phyloP scores from a whole-genome alignment of 2,329 filamentous ascomycete species.

The Fusarium cicatricum region DNA sequence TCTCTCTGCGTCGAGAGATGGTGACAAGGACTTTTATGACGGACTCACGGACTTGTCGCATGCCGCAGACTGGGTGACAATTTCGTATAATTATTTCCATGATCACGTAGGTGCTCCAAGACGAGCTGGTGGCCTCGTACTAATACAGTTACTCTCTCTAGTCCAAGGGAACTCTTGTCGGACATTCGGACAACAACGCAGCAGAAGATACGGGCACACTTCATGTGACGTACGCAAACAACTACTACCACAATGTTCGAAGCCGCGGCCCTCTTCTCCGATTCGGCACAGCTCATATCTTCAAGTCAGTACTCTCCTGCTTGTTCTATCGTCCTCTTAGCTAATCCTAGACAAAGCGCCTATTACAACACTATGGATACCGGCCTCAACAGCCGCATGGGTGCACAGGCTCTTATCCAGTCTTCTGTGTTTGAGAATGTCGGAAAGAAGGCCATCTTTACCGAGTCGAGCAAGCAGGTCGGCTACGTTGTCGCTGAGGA shows the following conservation, averaged over 20 bases:
- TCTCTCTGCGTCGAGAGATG: slow-evolving; percentile 48
- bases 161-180: slow-evolving; percentile 66
- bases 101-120: slow-evolving; percentile 45
- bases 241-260: slow-evolving; percentile 68
- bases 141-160: background rate
- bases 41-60: slow-evolving; percentile 56
- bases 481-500: slow-evolving; percentile 30
- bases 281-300: slow-evolving; percentile 67
- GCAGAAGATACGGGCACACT: slow-evolving; percentile 66
- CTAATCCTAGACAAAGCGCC: slow-evolving; percentile 13
- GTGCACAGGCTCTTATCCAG: slow-evolving; percentile 35
- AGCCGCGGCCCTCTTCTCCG: slow-evolving; percentile 66
- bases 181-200: slow-evolving; percentile 66
- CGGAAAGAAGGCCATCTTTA: slow-evolving; percentile 39
- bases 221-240: slow-evolving; percentile 67
- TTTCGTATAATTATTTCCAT: slow-evolving; percentile 54
- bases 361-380: slow-evolving; percentile 40
- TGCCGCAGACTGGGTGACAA: slow-evolving; percentile 53
- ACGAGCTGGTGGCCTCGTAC: background rate
- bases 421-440: slow-evolving; percentile 36
- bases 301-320: slow-evolving; percentile 26
- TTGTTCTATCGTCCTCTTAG: accelerated
- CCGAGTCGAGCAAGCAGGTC: slow-evolving; percentile 23
- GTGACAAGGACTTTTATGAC: slow-evolving; percentile 55
- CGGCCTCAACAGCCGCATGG: slow-evolving; percentile 38